Percentiles rank a stretch among this genome's conserved stretches.
Evolutionary conservation across 2,329 filamentous ascomycete genomes (phyloP).

Genomic region (Fusarium poae): DNA sequence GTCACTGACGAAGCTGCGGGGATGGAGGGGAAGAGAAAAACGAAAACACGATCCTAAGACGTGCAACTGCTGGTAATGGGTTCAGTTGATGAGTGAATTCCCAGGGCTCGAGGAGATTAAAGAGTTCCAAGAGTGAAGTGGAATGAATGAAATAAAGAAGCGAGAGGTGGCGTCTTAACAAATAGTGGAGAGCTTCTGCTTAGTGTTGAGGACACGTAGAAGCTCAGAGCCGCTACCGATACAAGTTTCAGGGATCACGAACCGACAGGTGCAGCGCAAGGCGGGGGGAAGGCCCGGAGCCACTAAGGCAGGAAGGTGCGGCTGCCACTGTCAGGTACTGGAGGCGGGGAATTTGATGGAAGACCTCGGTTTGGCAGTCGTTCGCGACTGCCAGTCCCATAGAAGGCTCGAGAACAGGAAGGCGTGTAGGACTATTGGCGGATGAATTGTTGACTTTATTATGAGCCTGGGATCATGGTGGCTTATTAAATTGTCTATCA

Average conservation of each 20-base stretch:
- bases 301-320: slow-evolving; percentile 43
- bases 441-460: slow-evolving; percentile 9
- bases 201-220: slow-evolving; percentile 55
- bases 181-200: slow-evolving; percentile 47
- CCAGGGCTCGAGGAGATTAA: slow-evolving; percentile 49
- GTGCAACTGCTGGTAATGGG: slow-evolving; percentile 7
- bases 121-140: slow-evolving; percentile 50
- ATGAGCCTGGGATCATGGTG: background rate
- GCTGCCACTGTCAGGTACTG: slow-evolving; percentile 41
- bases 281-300: slow-evolving; percentile 18
- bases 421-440: slow-evolving; percentile 18
- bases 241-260: slow-evolving; percentile 48
- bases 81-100: slow-evolving; percentile 33
- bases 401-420: slow-evolving; percentile 45
- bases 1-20: slow-evolving; percentile 45
- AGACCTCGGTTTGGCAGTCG: slow-evolving; percentile 19
- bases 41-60: slow-evolving; percentile 18
- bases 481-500: background rate
- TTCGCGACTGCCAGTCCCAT: slow-evolving; percentile 22
- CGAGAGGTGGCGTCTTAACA: slow-evolving; percentile 48
- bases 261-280: slow-evolving; percentile 27
- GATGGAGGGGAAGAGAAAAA: slow-evolving; percentile 15
- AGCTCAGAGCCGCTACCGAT: slow-evolving; percentile 42
- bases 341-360: slow-evolving; percentile 32
- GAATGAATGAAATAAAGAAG: slow-evolving; percentile 37